Percentiles rank a stretch among this genome's conserved stretches.
Evolutionary conservation across 257 asterid species (phyloP).

Genomic region (Nicotiana knightiana): DNA sequence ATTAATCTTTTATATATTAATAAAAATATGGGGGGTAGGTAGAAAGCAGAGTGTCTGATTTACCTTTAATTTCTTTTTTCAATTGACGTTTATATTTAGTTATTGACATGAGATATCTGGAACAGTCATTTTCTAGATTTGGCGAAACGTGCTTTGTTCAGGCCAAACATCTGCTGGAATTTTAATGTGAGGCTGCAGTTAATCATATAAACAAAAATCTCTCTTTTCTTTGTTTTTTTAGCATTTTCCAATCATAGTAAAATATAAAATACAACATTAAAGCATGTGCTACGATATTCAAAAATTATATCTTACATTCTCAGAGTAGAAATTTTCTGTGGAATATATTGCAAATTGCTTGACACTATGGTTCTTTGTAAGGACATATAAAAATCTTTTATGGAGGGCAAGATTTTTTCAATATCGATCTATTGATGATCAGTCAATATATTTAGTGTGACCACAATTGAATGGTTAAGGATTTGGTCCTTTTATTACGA

Average conservation of each 20-base stretch:
- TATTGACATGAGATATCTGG: not conserved
- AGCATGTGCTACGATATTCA: not conserved
- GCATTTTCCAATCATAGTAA: not conserved
- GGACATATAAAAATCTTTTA: not conserved
- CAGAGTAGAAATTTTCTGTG: not conserved
- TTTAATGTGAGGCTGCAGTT: not conserved
- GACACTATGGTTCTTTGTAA: not conserved
- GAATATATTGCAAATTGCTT: not conserved
- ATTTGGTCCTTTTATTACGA: not conserved
- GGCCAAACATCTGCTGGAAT: not conserved
- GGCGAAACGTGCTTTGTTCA: not conserved
- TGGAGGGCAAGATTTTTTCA: not conserved
- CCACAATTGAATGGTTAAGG: not conserved
- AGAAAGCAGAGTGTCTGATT: slow-evolving; percentile 11
- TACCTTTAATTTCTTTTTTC: not conserved
- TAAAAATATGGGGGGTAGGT: not conserved
- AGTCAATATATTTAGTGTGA: not conserved
- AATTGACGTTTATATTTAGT: not conserved
- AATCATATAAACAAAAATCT: not conserved
- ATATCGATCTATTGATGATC: not conserved
- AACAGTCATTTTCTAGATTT: not conserved
- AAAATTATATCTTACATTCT: not conserved
- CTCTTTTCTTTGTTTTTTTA: not conserved
- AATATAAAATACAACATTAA: not conserved
- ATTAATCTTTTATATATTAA: no score